phyloP scores from a whole-genome alignment of 2,329 filamentous ascomycete species.

The Exophiala bonariae region DNA sequence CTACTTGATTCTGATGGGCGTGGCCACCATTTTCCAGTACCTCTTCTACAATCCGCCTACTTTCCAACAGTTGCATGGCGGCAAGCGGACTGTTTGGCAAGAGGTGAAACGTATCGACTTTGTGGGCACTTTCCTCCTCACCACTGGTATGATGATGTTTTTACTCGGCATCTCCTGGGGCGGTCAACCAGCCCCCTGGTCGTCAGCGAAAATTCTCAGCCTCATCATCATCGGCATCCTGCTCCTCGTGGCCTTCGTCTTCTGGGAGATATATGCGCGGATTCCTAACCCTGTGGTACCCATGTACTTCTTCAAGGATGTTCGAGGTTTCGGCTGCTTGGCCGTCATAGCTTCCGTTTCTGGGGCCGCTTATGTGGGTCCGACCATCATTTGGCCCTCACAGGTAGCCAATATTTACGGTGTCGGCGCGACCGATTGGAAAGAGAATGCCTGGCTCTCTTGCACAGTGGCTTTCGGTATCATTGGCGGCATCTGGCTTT shows the following conservation, averaged over 20 bases:
- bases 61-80: constrained; percentile 41
- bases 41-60: constrained; percentile 45
- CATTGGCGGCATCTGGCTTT: constrained; percentile 32
- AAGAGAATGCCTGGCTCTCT: constrained; percentile 2
- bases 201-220: constrained; percentile 28
- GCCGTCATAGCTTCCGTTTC: constrained; percentile 7
- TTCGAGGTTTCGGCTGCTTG: constrained; percentile 12
- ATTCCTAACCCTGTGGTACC: constrained; percentile 10
- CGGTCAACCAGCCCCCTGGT: constrained; percentile 33
- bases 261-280: constrained; percentile 23
- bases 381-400: constrained; percentile 13
- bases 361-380: constrained; percentile 13
- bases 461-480: constrained; percentile 32
- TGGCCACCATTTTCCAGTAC: constrained; percentile 33
- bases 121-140: constrained; percentile 45
- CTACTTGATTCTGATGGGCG: constrained; percentile 37
- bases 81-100: constrained; percentile 34
- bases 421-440: neutral
- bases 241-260: constrained; percentile 25
- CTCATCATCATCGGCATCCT: constrained; percentile 30
- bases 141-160: constrained; percentile 41
- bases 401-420: constrained; percentile 7
- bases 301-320: constrained; percentile 18
- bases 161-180: constrained; percentile 46
- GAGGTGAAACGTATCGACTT: constrained; percentile 47